Percentiles rank a stretch among this genome's conserved stretches.
phyloP scores from a whole-genome alignment of 2,329 filamentous ascomycete species.

The Chrysoporthe austroafricana region DNA sequence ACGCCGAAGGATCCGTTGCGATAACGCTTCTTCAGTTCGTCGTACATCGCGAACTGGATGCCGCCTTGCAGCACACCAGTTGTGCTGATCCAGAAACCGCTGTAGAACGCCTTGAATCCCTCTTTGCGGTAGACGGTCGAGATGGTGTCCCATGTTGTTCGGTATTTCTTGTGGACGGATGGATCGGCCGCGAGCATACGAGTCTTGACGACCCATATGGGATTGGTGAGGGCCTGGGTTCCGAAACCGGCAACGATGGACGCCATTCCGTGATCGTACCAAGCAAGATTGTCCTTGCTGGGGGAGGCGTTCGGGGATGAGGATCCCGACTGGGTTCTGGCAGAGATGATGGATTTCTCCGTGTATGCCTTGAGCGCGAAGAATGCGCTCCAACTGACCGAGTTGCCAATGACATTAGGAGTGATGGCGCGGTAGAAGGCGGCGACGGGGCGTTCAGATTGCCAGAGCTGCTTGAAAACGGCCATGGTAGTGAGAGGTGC shows the following conservation, averaged over 20 bases:
- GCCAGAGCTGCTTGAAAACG: conserved; percentile 54
- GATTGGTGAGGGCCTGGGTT: conserved; percentile 86
- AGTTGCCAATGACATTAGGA: conserved; percentile 90
- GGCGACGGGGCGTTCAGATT: conserved; percentile 59
- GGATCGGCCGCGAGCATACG: conserved; percentile 90
- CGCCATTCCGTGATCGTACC: conserved; percentile 79
- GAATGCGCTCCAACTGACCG: conserved; percentile 87
- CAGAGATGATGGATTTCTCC: conserved; percentile 50
- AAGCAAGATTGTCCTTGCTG: conserved; percentile 47
- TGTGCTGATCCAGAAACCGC: conserved; percentile 80
- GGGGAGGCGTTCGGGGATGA: conserved; percentile 16
- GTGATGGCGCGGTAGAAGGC: conserved; percentile 88
- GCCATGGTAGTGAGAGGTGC: conserved; percentile 52
- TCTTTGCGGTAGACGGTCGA: conserved; percentile 69
- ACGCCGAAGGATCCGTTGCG: conserved; percentile 10
- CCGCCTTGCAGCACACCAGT: conserved; percentile 90
- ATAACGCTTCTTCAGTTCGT: conserved; percentile 65
- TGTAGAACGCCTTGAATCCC: conserved; percentile 81
- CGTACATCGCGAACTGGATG: conserved; percentile 95
- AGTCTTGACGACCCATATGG: conserved; percentile 97
- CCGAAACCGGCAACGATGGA: conserved; percentile 72
- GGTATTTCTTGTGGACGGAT: conserved; percentile 76
- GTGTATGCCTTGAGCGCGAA: conserved; percentile 74
- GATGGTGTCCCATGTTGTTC: conserved; percentile 73
- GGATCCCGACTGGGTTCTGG: conserved; percentile 34